Conservation (phyloP, 2,329 filamentous ascomycete genomes). For the Cladosporium sp. region DNA sequence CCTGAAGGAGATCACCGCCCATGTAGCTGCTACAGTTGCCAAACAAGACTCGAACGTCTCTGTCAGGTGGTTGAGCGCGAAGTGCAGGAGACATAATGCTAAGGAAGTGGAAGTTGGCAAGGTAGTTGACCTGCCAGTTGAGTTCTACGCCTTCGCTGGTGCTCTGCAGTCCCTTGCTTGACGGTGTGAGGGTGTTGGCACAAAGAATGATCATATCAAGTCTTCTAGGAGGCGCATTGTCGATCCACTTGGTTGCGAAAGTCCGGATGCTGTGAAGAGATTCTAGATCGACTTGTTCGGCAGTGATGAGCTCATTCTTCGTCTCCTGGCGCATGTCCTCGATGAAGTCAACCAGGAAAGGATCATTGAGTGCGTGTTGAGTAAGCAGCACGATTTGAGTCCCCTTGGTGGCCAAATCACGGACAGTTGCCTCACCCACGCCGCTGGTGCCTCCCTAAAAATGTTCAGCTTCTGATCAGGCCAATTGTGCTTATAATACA, state of each 20-base stretch:
- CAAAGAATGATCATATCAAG: conserved; percentile 91
- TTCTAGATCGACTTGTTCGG: conserved; percentile 87
- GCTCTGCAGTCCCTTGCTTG: conserved; percentile 56
- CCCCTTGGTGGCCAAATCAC: conserved; percentile 74
- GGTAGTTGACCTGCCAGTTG: conserved; percentile 92
- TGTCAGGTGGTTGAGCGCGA: conserved; percentile 85
- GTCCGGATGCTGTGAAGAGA: conserved; percentile 86
- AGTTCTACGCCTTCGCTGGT: conserved; percentile 82
- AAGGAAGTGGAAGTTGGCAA: conserved; percentile 92
- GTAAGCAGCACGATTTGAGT: conserved; percentile 91
- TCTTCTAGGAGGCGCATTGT: conserved; percentile 84
- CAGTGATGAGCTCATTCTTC: conserved; percentile 85
- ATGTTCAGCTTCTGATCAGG: conserved; percentile 23
- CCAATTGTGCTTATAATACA: conserved; percentile 22
- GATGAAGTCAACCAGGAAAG: conserved; percentile 90
- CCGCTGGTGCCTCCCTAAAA: conserved; percentile 82
- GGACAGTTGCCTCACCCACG: conserved; percentile 76
- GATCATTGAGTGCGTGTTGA: conserved; percentile 74
- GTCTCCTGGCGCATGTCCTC: conserved; percentile 78
- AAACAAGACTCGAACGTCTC: conserved; percentile 86
- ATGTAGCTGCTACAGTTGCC: conserved; percentile 89
- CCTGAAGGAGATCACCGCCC: conserved; percentile 66
- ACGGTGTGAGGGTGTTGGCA: conserved; percentile 73
- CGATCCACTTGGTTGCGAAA: conserved; percentile 97
- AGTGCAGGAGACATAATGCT: conserved; percentile 89